phyloP scores from a whole-genome alignment of 495 filamentous ascomycete species.

The Friedmanniomyces simplex region DNA sequence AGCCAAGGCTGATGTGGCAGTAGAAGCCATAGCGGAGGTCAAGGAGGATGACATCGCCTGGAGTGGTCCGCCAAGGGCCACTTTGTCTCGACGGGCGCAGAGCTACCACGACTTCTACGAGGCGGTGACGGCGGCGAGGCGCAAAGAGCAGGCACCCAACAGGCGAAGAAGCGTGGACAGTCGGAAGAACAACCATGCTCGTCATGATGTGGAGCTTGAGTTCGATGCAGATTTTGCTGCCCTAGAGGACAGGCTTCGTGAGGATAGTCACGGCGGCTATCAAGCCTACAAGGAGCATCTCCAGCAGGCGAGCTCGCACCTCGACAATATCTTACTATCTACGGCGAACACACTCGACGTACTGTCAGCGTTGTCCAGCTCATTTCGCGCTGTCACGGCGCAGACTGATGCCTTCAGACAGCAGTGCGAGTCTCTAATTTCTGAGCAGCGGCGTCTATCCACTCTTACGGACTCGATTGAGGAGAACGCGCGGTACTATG shows the following conservation, averaged over 20 bases:
- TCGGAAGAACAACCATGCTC: conserved; percentile 18
- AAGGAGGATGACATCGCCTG: conserved; percentile 41
- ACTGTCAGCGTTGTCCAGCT: conserved; percentile 63
- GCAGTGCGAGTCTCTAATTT: conserved; percentile 76
- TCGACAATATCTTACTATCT: conserved; percentile 67
- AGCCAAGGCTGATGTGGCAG: conserved; percentile 34
- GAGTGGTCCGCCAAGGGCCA: conserved; percentile 51
- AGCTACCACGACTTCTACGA: conserved; percentile 68
- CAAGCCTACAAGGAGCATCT: conserved; percentile 70
- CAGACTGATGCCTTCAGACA: conserved; percentile 86
- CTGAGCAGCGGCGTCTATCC: conserved; percentile 66
- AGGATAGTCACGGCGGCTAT: conserved; percentile 78
- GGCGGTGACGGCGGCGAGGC: conserved; percentile 46
- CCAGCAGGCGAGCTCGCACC: conserved; percentile 62
- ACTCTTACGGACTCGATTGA: conserved; percentile 70
- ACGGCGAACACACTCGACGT: conserved; percentile 62
- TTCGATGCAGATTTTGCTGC: conserved; percentile 53
- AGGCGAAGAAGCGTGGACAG: conserved; percentile 32
- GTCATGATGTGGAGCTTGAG: conserved; percentile 41
- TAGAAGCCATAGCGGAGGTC: conserved; percentile 36
- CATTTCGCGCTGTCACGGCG: conserved; percentile 74
- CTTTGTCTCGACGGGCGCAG: conserved; percentile 53
- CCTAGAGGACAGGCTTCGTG: conserved; percentile 55
- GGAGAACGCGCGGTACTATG: conserved; percentile 80
- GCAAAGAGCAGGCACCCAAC: conserved; percentile 36